Base-by-base conservation (phyloP, 2,329 filamentous ascomycete genomes). In the Trichoderma sp. region DNA sequence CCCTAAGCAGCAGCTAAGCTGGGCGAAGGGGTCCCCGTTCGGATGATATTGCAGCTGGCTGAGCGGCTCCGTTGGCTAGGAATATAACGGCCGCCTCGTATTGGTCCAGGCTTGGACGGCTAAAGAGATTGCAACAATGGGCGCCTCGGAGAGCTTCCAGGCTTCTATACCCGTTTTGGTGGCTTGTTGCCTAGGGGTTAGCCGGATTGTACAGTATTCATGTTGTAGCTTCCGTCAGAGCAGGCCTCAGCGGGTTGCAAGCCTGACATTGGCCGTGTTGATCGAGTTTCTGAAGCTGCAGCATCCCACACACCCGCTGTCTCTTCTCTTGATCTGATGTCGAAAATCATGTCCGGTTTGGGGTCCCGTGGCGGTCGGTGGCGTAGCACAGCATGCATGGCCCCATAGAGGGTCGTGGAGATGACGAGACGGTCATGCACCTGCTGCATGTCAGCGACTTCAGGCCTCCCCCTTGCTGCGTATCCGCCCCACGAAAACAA, bases 371-470 rank as follows among this genome's bases (percentile, higher is more conserved):
- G 52, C 31, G 24, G 52, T 47, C 35, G 35, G 62, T 66, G 62
- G 62, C 64, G 64, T 57, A 24, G 64, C 55, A 47, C 58, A 55
- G 64, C 40, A 35, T 58, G 63, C 63, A 66, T 65, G 62, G 62
- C 47, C 47, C 47, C 47, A 49, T 49, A 24, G 53, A 57, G 63
- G 63, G 49, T 65, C 61, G 24, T 65, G 27, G 62, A 65, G 37
- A 66, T 49, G 63, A 57, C 53, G 52, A 58, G 52, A 57, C 53
- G 58, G 35, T 66, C 63, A 58, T 49, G 63, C 63, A 58, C 16
- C n/a, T 37, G 21, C 55, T 67, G 64, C 64, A 67, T 67, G 64
- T 67, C 64, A 58, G 64, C 64, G 63, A 66, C 63, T 66, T 66
- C 14, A 27, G 53, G 33, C 35, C 27, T 31, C 35, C 24, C 55